Evolutionary conservation across 2,329 filamentous ascomycete genomes (phyloP).

Genomic region (Tolypocladium sp.): DNA sequence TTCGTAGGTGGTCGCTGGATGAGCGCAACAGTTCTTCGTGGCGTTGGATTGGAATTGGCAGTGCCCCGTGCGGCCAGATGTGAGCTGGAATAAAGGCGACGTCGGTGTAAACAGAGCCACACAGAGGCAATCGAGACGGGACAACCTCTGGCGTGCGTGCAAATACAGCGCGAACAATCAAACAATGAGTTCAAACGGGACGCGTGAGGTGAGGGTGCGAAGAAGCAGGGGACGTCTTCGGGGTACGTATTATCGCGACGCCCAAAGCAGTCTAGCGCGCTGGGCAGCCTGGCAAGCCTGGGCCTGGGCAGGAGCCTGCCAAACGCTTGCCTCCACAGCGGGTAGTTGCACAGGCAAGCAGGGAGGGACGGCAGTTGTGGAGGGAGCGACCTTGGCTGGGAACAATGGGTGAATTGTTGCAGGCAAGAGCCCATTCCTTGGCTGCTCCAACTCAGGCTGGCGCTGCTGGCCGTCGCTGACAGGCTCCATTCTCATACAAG

Average conservation of each 20-base stretch:
- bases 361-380: background rate
- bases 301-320: background rate
- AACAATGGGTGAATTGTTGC: background rate
- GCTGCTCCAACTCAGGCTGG: no score
- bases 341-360: background rate
- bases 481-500: no score
- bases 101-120: background rate
- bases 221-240: slow-evolving; percentile 6
- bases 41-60: background rate
- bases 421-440: no score
- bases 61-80: background rate
- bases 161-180: background rate
- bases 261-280: slow-evolving; percentile 18
- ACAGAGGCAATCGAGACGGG: background rate
- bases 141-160: background rate
- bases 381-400: background rate
- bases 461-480: no score
- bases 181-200: background rate
- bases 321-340: background rate
- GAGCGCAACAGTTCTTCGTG: background rate
- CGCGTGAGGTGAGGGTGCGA: background rate
- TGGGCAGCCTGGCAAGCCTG: background rate
- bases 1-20: background rate
- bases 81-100: background rate
- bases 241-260: slow-evolving; percentile 16